Evolutionary conservation across 2,329 filamentous ascomycete genomes (phyloP).

Genomic region (Aspergillus ibericus): DNA sequence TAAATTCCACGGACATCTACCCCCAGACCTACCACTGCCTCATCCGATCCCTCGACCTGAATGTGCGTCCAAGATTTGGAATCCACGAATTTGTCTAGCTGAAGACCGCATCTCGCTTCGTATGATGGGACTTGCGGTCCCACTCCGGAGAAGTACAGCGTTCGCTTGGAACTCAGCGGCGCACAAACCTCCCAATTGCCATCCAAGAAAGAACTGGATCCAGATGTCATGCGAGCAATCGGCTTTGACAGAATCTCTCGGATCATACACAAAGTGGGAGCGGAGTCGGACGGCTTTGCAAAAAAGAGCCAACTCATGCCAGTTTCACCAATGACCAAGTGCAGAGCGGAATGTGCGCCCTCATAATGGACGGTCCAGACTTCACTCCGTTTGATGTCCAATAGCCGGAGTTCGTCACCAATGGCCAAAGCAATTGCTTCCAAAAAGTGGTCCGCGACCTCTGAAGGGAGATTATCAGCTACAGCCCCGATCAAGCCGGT

Average conservation of each 20-base stretch:
- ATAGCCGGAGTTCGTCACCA: constrained; percentile 30
- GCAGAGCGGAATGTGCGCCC: constrained; percentile 24
- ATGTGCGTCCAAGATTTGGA: constrained; percentile 49
- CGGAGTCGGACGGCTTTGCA: constrained; percentile 41
- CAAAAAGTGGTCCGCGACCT: constrained; percentile 37
- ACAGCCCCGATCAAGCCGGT: constrained; percentile 15
- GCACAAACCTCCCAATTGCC: constrained; percentile 49
- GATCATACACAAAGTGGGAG: constrained; percentile 41
- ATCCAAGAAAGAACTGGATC: constrained; percentile 28
- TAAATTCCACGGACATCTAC: constrained; percentile 53
- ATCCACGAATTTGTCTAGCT: constrained; percentile 36
- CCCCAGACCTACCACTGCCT: constrained; percentile 31
- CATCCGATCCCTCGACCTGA: constrained; percentile 36
- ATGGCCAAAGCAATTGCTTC: constrained; percentile 28
- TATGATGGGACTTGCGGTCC: constrained; percentile 38
- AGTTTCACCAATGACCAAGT: constrained; percentile 26
- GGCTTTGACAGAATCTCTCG: constrained; percentile 48
- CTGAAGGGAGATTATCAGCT: constrained; percentile 13
- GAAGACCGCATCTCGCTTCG: constrained; percentile 43
- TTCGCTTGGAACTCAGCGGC: constrained; percentile 38
- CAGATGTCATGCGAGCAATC: constrained; percentile 49
- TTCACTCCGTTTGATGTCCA: constrained; percentile 30
- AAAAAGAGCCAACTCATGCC: constrained; percentile 51
- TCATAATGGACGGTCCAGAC: constrained; percentile 35
- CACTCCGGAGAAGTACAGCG: constrained; percentile 38